These are phyloP conservation scores for Pleurotus cornucopiae DNA, from an alignment of 768 basidiomycete species.

Conservation along the genomic window DNA sequence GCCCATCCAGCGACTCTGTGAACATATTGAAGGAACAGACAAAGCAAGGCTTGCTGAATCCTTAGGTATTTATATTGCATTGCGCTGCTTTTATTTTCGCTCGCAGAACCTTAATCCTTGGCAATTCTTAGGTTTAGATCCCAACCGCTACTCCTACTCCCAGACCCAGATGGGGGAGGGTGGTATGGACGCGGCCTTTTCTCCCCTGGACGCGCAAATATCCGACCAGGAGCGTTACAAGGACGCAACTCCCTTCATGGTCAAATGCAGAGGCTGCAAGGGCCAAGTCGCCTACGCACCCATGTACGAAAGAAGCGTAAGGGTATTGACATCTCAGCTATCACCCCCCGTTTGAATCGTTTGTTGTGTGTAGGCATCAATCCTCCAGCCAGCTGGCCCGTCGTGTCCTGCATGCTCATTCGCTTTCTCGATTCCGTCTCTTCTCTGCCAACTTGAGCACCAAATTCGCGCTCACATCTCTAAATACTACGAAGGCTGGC, in stretches of 20 bases:
- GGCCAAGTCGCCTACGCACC: conserved; percentile 53
- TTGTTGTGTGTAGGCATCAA: conserved; percentile 46
- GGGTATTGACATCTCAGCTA: conserved; percentile 10
- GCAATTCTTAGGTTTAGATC: conserved; percentile 46
- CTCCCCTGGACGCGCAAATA: conserved; percentile 83
- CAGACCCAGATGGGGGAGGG: conserved; percentile 19
- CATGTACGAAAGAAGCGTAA: conserved; percentile 55
- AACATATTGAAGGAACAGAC: conserved; percentile 95
- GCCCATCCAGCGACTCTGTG: conserved; percentile 92
- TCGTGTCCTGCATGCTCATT: conserved; percentile 66
- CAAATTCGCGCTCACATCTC: conserved; percentile 77
- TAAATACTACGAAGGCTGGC: conserved; percentile 88
- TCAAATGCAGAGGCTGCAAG: conserved; percentile 78
- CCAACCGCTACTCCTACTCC: conserved; percentile 45
- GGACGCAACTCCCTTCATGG: conserved; percentile 62
- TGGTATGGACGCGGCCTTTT: conserved; percentile 62
- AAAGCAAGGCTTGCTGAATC: conserved; percentile 90
- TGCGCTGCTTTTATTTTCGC: background rate
- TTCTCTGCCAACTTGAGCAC: conserved; percentile 81
- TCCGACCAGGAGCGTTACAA: conserved; percentile 86
- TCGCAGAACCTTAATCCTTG: background rate
- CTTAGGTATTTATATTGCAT: conserved; percentile 52
- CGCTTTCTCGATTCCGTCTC: conserved; percentile 49
- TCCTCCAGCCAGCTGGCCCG: conserved; percentile 62
- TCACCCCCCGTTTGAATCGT: background rate